These are phyloP conservation scores for Magnolia sinica DNA, from an alignment of 164 flowering plant genomes.

Conservation along the genomic window DNA sequence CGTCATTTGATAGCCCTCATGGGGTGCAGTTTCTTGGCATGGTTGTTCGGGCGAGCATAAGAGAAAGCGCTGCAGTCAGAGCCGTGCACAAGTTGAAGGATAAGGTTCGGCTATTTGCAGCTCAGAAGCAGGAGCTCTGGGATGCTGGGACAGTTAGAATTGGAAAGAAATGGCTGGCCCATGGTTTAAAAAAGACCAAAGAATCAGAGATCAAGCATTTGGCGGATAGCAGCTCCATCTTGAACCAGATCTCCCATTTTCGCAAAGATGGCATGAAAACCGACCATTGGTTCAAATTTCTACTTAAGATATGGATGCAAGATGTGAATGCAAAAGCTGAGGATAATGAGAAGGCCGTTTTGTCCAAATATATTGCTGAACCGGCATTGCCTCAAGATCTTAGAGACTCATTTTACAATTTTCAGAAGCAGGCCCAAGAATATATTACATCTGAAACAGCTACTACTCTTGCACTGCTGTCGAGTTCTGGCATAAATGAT, in stretches of 20 bases:
- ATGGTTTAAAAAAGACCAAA: constrained; percentile 81
- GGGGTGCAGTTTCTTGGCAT: constrained; percentile 65
- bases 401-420: constrained; percentile 63
- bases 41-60: constrained; percentile 35
- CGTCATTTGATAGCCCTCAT: constrained; percentile 31
- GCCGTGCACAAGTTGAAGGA: constrained; percentile 90
- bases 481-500: constrained; percentile 20
- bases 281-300: constrained; percentile 85
- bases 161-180: constrained; percentile 83
- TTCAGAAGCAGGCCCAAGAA: constrained; percentile 52
- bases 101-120: constrained; percentile 63
- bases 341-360: constrained; percentile 42
- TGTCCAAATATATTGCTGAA: constrained; percentile 67
- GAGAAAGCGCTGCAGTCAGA: constrained; percentile 54
- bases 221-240: constrained; percentile 47
- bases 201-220: constrained; percentile 79
- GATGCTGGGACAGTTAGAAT: constrained; percentile 57
- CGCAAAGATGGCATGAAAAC: constrained; percentile 91
- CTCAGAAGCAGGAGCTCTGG: constrained; percentile 75
- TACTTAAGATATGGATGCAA: constrained; percentile 85
- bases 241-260: constrained; percentile 56
- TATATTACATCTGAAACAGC: constrained; percentile 72
- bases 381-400: constrained; percentile 73
- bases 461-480: constrained; percentile 49
- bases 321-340: constrained; percentile 47